phyloP scores from a whole-genome alignment of 306 rosid species.

The Vachellia pachyceras region DNA sequence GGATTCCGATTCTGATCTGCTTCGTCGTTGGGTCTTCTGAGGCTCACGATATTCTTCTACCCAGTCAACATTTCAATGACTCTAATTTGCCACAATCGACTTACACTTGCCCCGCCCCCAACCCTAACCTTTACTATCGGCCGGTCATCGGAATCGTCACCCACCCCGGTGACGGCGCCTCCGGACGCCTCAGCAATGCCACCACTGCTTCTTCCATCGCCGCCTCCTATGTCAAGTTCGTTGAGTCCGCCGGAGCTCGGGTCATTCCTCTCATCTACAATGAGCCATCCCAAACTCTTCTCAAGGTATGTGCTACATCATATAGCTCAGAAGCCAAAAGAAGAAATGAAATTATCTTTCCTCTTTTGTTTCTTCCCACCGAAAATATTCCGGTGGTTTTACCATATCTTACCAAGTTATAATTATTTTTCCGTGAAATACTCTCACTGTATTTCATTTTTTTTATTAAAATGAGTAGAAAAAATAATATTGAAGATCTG shows the following conservation, averaged over 20 bases:
- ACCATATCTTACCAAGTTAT: too few species aligned
- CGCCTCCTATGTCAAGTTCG: slow-evolving; percentile 73
- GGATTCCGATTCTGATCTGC: slow-evolving; percentile 7
- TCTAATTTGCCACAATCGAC: background rate
- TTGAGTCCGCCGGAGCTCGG: slow-evolving; percentile 73
- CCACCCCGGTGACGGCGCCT: slow-evolving; percentile 81
- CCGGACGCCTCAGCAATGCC: slow-evolving; percentile 64
- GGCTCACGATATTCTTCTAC: slow-evolving; percentile 45
- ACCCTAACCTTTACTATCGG: slow-evolving; percentile 50
- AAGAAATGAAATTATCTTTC: background rate
- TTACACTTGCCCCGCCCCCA: slow-evolving; percentile 42
- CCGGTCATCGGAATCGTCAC: slow-evolving; percentile 73
- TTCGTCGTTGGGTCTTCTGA: slow-evolving; percentile 11
- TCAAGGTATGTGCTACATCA: slow-evolving; percentile 40
- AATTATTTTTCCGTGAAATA: too few species aligned
- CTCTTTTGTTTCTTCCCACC: background rate
- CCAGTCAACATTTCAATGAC: slow-evolving; percentile 37
- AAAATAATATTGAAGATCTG: too few species aligned
- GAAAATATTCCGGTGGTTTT: background rate
- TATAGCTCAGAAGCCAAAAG: background rate
- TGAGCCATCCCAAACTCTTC: slow-evolving; percentile 54
- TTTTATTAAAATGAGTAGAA: too few species aligned
- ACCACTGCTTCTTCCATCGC: slow-evolving; percentile 62
- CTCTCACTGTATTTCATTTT: too few species aligned
- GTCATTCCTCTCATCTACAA: slow-evolving; percentile 70